Evolutionary conservation across 768 basidiomycete species (phyloP).

Genomic region (Lactifluus subvellereus): DNA sequence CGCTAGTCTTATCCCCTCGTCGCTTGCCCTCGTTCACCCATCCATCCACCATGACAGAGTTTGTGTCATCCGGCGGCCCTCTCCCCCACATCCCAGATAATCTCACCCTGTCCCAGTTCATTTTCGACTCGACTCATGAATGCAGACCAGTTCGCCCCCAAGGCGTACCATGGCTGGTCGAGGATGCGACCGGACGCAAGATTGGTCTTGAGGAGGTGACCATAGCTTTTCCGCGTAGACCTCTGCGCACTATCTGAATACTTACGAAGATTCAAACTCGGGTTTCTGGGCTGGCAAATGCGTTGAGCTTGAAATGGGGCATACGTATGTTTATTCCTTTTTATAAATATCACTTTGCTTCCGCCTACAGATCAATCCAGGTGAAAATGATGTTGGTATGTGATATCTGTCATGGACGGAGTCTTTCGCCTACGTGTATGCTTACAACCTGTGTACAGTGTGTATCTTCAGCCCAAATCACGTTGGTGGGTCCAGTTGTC

Average conservation of each 20-base stretch:
- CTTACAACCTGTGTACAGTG: constrained; percentile 18
- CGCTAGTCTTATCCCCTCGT: background rate
- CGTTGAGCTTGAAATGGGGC: constrained; percentile 32
- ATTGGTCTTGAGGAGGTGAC: constrained; percentile 36
- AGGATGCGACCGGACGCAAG: constrained; percentile 36
- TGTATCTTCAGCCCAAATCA: constrained; percentile 28
- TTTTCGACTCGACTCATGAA: constrained; percentile 25
- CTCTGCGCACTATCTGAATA: background rate
- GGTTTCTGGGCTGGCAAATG: constrained; percentile 36
- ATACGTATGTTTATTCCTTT: constrained; percentile 29
- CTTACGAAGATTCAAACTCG: constrained; percentile 33
- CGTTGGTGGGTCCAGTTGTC: constrained; percentile 25
- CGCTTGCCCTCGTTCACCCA: background rate
- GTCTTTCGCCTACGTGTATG: background rate
- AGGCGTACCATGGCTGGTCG: constrained; percentile 37
- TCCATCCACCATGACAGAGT: constrained; percentile 19
- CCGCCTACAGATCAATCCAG: constrained; percentile 24
- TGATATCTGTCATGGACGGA: background rate
- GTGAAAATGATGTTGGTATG: constrained; percentile 38
- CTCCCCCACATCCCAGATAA: constrained; percentile 25
- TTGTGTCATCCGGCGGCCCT: constrained; percentile 8
- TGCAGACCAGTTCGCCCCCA: constrained; percentile 12
- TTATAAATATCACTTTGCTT: background rate
- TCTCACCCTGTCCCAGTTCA: constrained; percentile 26
- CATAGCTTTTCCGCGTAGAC: background rate